A percentile compares a stretch with the other conserved stretches of the same genome.
Evolutionary conservation across 768 basidiomycete species (phyloP).

Genomic region (Macrocybe gigantea): DNA sequence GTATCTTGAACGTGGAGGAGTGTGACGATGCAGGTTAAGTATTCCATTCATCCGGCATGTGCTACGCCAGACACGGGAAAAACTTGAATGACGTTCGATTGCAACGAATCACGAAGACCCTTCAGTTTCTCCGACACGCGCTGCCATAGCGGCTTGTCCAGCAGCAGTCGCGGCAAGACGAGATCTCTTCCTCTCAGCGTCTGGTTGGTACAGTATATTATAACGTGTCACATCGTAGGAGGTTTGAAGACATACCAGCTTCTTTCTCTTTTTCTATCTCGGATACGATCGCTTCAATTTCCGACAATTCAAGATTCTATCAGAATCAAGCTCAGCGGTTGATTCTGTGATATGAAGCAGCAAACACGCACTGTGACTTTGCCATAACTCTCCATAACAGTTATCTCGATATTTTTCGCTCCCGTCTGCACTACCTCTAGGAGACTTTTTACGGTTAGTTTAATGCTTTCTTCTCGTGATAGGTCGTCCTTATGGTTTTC

Average conservation of each 20-base stretch:
- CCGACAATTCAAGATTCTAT: constrained; percentile 78
- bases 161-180: constrained; percentile 89
- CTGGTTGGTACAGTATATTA: constrained; percentile 30
- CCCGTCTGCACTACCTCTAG: constrained; percentile 98
- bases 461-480: constrained; percentile 84
- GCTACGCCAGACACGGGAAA: background rate
- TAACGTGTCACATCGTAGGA: background rate
- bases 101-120: constrained; percentile 12
- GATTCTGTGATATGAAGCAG: background rate
- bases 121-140: constrained; percentile 38
- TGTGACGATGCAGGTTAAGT: background rate
- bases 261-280: constrained; percentile 98
- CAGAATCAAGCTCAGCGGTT: constrained; percentile 3
- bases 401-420: constrained; percentile 99
- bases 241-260: constrained; percentile 52
- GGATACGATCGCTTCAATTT: constrained; percentile 88
- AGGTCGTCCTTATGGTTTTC: constrained; percentile 95
- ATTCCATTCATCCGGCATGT: background rate
- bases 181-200: constrained; percentile 92
- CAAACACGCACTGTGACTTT: constrained; percentile 70
- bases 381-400: constrained; percentile 93
- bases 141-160: constrained; percentile 82
- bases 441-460: constrained; percentile 90
- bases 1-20: background rate
- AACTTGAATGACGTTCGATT: too few relatives aligned